phyloP scores from a whole-genome alignment of 1,284 basidiomycete genomes.

The Ustilago shanxiensis region DNA sequence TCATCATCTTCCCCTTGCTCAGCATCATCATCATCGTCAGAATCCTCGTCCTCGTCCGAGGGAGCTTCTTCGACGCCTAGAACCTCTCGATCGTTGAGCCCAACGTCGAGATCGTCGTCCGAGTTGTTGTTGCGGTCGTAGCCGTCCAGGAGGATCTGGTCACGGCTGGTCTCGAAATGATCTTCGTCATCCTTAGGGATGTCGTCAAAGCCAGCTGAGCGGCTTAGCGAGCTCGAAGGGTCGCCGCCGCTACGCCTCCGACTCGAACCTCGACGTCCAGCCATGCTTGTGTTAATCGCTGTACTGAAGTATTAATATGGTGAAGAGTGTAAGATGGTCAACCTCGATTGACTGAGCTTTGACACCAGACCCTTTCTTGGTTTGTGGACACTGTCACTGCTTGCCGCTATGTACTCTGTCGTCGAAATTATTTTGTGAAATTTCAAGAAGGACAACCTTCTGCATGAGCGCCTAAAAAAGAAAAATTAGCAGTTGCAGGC shows the following conservation, averaged over 20 bases:
- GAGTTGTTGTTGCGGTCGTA: constrained; percentile 41
- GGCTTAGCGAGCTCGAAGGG: constrained; percentile 31
- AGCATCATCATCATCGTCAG: constrained; percentile 37
- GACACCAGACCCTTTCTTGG: neutral
- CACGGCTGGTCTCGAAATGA: constrained; percentile 72
- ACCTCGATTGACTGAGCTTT: constrained; percentile 14
- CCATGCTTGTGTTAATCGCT: constrained; percentile 23
- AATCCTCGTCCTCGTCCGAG: constrained; percentile 54
- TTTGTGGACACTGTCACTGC: neutral
- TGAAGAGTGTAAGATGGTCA: neutral
- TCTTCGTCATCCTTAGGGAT: constrained; percentile 63
- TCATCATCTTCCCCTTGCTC: constrained; percentile 70
- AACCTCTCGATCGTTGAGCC: constrained; percentile 60
- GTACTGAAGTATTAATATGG: constrained; percentile 3
- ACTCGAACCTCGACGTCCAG: constrained; percentile 30
- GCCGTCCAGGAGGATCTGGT: constrained; percentile 79
- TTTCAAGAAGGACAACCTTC: constrained; percentile 8
- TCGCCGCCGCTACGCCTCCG: constrained; percentile 23
- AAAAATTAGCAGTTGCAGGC: neutral
- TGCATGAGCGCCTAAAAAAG: constrained; percentile 1
- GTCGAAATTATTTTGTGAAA: constrained; percentile 7
- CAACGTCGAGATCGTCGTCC: constrained; percentile 55
- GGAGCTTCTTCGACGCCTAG: constrained; percentile 58
- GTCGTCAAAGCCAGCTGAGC: constrained; percentile 53
- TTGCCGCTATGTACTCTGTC: neutral